Percentiles rank a stretch among this genome's conserved stretches.
Evolutionary conservation across 2,329 filamentous ascomycete species (phyloP).

Genomic region (Cytospora mali): DNA sequence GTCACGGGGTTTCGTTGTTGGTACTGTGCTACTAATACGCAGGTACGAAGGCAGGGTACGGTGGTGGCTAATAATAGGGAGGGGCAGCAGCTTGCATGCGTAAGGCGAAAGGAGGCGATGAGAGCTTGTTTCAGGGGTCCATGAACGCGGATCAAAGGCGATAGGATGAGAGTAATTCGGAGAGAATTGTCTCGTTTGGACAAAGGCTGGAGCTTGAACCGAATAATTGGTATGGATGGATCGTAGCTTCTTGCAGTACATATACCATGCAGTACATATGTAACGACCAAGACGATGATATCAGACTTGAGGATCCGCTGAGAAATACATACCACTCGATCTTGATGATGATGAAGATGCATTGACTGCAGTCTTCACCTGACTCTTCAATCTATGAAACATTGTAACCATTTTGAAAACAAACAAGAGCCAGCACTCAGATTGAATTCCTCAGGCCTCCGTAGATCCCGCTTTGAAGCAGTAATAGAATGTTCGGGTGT

Average conservation of each 20-base stretch:
- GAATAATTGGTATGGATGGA: not conserved
- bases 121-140: slow-evolving; percentile 9
- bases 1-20: not conserved
- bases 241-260: not conserved
- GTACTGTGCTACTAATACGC: slow-evolving; percentile 6
- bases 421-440: not conserved
- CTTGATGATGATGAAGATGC: not conserved
- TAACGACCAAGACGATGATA: not conserved
- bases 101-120: slow-evolving; percentile 14
- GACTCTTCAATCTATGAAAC: slow-evolving; percentile 14
- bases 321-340: slow-evolving; percentile 5
- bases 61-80: not conserved
- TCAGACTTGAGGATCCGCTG: slow-evolving; percentile 8
- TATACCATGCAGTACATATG: no score
- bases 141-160: slow-evolving; percentile 4
- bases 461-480: not conserved
- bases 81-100: slow-evolving; percentile 13
- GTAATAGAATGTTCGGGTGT: no score
- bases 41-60: slow-evolving; percentile 13
- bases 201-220: not conserved
- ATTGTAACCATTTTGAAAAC: not conserved
- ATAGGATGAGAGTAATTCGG: slow-evolving; percentile 7
- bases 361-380: slow-evolving; percentile 6
- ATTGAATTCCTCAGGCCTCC: not conserved
- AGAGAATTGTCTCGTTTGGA: not conserved